A percentile compares a stretch with the other conserved stretches of the same genome.
These are phyloP conservation scores for Chlamydomonas applanata DNA, from an alignment of 139 green algal genomes.

Conservation along the genomic window DNA sequence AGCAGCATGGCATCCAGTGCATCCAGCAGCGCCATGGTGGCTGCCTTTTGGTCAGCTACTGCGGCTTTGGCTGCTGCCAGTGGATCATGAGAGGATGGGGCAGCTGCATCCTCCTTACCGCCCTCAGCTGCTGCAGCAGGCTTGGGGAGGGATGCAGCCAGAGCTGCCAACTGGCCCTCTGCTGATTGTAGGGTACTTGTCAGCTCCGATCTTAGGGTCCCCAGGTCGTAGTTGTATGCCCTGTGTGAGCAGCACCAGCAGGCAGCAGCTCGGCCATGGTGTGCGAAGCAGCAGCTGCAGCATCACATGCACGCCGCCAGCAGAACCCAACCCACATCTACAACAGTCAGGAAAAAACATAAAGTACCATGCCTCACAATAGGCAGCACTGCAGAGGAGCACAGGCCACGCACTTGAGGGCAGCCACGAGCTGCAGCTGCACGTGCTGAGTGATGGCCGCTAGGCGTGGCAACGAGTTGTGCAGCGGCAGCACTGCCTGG, in stretches of 20 bases:
- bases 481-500: constrained; percentile 1
- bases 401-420: constrained; percentile 26
- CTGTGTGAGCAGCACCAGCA: too few relatives aligned
- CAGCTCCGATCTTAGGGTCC: too few relatives aligned
- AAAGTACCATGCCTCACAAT: too few relatives aligned
- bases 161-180: constrained; percentile 8
- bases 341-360: too few relatives aligned
- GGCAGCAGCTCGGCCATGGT: too few relatives aligned
- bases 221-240: too few relatives aligned
- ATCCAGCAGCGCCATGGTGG: neutral
- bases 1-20: constrained; percentile 18
- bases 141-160: neutral
- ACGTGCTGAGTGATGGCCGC: constrained; percentile 9
- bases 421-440: constrained; percentile 28
- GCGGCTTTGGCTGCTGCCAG: neutral
- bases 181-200: constrained; percentile 10
- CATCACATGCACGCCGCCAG: too few relatives aligned
- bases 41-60: neutral
- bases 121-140: constrained; percentile 4
- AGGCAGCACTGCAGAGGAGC: too few relatives aligned
- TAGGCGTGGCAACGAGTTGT: constrained; percentile 6
- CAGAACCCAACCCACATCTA: too few relatives aligned
- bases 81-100: neutral
- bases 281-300: too few relatives aligned
- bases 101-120: constrained; percentile 2